Evolutionary conservation across 2,329 filamentous ascomycete genomes (phyloP).

Genomic region (Calonectria leucothoes): DNA sequence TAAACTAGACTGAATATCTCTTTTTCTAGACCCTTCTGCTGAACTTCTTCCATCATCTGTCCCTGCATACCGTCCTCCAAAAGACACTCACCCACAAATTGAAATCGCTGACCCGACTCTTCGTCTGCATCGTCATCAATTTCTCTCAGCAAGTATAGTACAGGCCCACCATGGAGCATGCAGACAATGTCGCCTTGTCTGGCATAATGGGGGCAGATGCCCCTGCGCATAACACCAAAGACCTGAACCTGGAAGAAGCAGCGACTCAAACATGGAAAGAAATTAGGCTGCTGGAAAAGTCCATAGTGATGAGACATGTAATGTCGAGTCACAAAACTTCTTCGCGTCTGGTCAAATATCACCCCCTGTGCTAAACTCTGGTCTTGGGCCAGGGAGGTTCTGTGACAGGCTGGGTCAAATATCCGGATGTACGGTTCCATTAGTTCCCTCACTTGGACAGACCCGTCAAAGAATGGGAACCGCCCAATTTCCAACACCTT

Average conservation of each 20-base stretch:
- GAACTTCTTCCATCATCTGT: neutral
- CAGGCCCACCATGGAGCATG: neutral
- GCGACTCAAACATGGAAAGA: neutral
- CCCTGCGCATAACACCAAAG: neutral
- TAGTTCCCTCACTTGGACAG: neutral
- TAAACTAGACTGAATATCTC: slow-evolving; percentile 5
- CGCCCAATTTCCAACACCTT: neutral
- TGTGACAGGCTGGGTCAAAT: neutral
- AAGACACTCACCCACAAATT: neutral
- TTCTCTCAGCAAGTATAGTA: neutral
- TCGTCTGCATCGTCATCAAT: neutral
- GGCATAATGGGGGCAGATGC: neutral
- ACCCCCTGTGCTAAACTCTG: neutral
- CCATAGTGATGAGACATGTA: neutral
- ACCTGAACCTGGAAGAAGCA: neutral
- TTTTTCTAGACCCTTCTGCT: neutral
- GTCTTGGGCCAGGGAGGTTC: neutral
- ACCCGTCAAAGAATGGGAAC: neutral
- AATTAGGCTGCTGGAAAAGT: neutral
- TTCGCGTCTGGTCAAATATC: neutral
- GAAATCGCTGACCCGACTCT: neutral
- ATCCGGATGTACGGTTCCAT: neutral
- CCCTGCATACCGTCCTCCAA: neutral
- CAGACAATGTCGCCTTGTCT: neutral
- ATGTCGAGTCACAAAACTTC: neutral